Conservation (phyloP, 2,329 filamentous ascomycete genomes). For the Botrytis porri region DNA sequence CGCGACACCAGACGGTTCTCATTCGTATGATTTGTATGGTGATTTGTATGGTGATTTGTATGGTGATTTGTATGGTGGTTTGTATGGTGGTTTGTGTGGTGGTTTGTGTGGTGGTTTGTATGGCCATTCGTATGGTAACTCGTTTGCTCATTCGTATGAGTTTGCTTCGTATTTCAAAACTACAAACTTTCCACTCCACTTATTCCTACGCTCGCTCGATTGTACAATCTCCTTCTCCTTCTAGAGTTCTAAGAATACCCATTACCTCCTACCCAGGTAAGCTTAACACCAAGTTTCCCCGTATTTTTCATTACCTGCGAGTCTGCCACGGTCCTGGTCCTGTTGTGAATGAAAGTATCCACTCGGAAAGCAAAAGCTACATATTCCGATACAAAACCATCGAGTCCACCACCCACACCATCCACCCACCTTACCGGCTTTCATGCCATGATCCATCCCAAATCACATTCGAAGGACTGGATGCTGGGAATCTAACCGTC, state of each 20-base stretch:
- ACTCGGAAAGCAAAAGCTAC: neutral
- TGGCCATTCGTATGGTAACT: neutral
- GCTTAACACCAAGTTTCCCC: neutral
- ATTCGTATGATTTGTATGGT: neutral
- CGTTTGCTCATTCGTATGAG: no score
- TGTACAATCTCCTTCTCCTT: no score
- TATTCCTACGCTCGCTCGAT: no score
- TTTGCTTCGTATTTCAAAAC: neutral
- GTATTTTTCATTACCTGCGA: neutral
- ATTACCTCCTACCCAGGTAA: neutral
- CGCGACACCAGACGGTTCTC: neutral
- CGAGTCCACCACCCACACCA: neutral
- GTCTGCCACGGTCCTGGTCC: neutral
- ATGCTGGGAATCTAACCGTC: neutral
- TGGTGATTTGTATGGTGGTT: neutral
- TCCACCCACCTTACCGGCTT: constrained; percentile 1
- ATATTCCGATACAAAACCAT: neutral
- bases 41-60: no score
- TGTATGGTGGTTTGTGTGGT: neutral
- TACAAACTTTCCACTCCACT: neutral
- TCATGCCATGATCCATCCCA: neutral
- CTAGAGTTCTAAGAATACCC: neutral
- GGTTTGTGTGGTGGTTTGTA: no score
- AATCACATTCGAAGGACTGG: neutral
- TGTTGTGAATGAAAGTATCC: neutral